Percentiles rank a stretch among this genome's conserved stretches.
Evolutionary conservation across 116 monocot genomes (phyloP).

Genomic region (Zostera marina): DNA sequence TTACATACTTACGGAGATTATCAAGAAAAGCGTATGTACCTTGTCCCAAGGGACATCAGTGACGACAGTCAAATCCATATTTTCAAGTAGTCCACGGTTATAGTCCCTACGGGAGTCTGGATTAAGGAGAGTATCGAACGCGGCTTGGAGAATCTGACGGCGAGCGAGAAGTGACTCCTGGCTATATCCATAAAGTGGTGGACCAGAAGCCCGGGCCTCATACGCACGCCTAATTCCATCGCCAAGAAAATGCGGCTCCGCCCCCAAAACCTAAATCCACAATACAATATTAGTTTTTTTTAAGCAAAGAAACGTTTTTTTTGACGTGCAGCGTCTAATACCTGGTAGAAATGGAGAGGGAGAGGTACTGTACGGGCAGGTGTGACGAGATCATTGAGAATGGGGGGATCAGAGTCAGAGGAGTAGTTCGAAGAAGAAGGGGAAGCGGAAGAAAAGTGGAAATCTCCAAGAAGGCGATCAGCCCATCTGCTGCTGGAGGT

Average conservation of each 20-base stretch:
- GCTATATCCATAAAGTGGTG: conserved; percentile 54
- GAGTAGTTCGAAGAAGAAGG: not conserved
- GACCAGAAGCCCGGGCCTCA: conserved; percentile 42
- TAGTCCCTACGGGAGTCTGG: conserved; percentile 40
- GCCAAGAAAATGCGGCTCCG: conserved; percentile 69
- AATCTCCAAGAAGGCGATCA: conserved; percentile 73
- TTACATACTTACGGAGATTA: not conserved
- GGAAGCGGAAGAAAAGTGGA: conserved; percentile 25
- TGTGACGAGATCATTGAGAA: conserved; percentile 7
- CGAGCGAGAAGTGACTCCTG: conserved; percentile 66
- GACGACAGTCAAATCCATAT: conserved; percentile 24
- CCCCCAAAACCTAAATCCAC: conserved; percentile 46
- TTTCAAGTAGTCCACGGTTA: conserved; percentile 18
- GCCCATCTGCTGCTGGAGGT: conserved; percentile 49
- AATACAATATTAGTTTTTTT: not conserved
- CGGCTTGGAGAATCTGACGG: conserved; percentile 70
- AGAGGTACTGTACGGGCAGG: conserved; percentile 15
- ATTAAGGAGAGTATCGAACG: conserved; percentile 40
- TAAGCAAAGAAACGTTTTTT: too few species aligned
- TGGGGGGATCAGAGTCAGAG: not conserved
- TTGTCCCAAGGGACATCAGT: conserved; percentile 66
- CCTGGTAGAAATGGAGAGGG: conserved; percentile 29
- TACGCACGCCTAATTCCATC: conserved; percentile 71
- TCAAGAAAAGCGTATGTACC: conserved; percentile 16
- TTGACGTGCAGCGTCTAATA: not conserved